Percentiles rank a stretch among this genome's conserved stretches.
Evolutionary conservation across 768 basidiomycete genomes (phyloP).

Genomic region (Zangia roseola): DNA sequence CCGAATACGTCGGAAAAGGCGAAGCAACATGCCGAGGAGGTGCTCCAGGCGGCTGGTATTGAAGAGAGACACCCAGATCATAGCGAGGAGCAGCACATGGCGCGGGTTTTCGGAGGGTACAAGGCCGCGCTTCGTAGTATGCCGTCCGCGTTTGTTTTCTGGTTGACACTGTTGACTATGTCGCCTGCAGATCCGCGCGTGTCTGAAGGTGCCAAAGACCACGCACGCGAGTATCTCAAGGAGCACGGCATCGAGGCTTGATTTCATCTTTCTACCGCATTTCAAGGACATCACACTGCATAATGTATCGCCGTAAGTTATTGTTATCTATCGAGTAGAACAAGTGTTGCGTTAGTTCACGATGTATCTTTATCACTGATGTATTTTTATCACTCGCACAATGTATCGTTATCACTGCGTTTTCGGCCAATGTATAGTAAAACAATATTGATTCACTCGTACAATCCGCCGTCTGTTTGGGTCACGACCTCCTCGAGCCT

Average conservation of each 20-base stretch:
- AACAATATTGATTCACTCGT: no score
- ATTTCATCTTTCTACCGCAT: neutral
- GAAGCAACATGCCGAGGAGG: slow-evolving; percentile 53
- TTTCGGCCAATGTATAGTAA: no score
- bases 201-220: slow-evolving; percentile 47
- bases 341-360: neutral
- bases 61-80: slow-evolving; percentile 29
- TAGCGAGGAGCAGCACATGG: slow-evolving; percentile 40
- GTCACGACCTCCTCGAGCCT: slow-evolving; percentile 42
- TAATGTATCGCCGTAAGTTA: no score
- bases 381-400: neutral
- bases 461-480: slow-evolving; percentile 9
- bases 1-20: slow-evolving; percentile 45
- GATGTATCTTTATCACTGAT: slow-evolving; percentile 5
- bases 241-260: slow-evolving; percentile 24
- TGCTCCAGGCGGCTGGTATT: slow-evolving; percentile 47
- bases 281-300: no score
- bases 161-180: neutral
- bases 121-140: slow-evolving; percentile 54
- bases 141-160: slow-evolving; percentile 2
- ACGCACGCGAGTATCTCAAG: slow-evolving; percentile 42
- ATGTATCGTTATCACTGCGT: no score
- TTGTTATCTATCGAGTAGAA: neutral
- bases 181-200: slow-evolving; percentile 42
- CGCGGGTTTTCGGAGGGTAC: slow-evolving; percentile 52